These are phyloP conservation scores for Saccharomycopsis olivae DNA, from an alignment of 805 yeast genomes.

Conservation along the genomic window DNA sequence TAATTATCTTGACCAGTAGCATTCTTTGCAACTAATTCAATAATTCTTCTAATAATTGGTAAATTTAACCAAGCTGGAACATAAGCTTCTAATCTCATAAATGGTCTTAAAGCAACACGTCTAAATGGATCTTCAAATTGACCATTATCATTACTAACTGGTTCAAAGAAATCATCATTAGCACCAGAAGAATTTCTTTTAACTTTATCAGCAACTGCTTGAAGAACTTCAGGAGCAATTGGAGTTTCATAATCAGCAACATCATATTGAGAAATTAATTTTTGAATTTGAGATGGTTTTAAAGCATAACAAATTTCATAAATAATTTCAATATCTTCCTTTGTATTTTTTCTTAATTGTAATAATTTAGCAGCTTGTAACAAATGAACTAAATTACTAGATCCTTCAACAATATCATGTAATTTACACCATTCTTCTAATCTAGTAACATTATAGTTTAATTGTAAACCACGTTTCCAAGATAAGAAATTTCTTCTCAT, in stretches of 20 bases:
- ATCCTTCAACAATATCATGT: conserved; percentile 82
- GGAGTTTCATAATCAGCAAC: conserved; percentile 95
- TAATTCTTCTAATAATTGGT: conserved; percentile 80
- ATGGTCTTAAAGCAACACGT: conserved; percentile 61
- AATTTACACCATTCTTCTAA: conserved; percentile 98
- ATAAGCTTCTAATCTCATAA: conserved; percentile 75
- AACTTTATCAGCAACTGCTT: conserved; percentile 71
- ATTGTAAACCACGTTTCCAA: conserved; percentile 96
- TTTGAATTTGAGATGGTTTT: conserved; percentile 93
- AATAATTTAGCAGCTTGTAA: conserved; percentile 87
- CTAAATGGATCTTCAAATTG: conserved; percentile 80
- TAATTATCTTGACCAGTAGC: conserved; percentile 55
- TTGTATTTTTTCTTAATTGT: conserved; percentile 82
- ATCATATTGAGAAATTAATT: conserved; percentile 76
- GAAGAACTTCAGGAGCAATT: conserved; percentile 68
- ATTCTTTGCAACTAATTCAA: conserved; percentile 77
- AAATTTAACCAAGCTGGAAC: conserved; percentile 91
- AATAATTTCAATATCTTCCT: conserved; percentile 82
- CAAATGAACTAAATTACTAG: conserved; percentile 73
- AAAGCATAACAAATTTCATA: conserved; percentile 92
- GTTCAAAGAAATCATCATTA: conserved; percentile 54
- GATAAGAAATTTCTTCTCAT: conserved; percentile 91
- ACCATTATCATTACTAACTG: conserved; percentile 51
- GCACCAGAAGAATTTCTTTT: conserved; percentile 37
- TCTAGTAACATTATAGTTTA: conserved; percentile 92